Conservation (phyloP, 106 monocot genomes). For the Hemerocallis citrina region DNA sequence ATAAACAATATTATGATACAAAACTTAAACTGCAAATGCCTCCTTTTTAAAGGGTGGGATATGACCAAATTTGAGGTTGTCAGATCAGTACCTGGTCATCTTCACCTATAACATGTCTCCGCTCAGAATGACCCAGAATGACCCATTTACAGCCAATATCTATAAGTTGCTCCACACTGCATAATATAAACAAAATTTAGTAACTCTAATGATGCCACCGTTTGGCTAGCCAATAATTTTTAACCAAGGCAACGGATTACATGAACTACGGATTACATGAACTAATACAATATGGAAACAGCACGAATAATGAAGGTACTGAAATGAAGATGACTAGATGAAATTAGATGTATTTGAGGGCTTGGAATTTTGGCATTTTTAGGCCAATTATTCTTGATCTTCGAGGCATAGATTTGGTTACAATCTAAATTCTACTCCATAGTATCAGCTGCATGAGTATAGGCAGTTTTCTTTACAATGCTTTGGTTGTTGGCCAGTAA, state of each 20-base stretch:
- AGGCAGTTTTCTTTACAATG: too few relatives aligned
- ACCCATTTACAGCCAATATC: conserved; percentile 98
- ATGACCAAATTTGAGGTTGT: background rate
- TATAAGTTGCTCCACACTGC: conserved; percentile 88
- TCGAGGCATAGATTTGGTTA: too few relatives aligned
- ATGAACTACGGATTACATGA: background rate
- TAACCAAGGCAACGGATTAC: background rate
- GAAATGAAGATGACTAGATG: background rate
- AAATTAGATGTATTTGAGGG: too few relatives aligned
- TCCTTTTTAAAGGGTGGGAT: background rate
- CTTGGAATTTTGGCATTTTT: too few relatives aligned
- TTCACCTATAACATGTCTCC: conserved; percentile 89
- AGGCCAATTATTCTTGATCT: too few relatives aligned
- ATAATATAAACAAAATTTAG: conserved; percentile 5
- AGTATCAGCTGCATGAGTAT: too few relatives aligned
- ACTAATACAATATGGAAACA: background rate
- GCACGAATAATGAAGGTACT: background rate
- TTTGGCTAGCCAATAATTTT: too few relatives aligned
- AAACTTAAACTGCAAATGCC: background rate
- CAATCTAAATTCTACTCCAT: too few relatives aligned
- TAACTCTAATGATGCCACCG: background rate
- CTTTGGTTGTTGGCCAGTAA: too few relatives aligned
- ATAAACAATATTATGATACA: background rate
- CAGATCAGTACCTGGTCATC: conserved; percentile 57
- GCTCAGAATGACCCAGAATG: conserved; percentile 96